Conservation (phyloP, 2,329 filamentous ascomycete species). For the Fusarium nisikadoi region DNA sequence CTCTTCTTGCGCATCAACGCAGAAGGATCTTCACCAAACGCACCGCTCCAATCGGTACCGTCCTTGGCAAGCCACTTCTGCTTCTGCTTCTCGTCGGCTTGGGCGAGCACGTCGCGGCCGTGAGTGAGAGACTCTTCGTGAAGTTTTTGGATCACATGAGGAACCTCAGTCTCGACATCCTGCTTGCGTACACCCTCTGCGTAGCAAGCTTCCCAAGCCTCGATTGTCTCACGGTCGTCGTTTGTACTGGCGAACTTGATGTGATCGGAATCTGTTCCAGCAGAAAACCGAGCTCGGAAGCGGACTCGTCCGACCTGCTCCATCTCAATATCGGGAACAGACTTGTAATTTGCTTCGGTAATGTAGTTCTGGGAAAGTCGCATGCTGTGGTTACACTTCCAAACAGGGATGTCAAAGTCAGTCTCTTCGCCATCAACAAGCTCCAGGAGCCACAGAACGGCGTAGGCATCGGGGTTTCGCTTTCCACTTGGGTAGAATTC, state of each 20-base stretch:
- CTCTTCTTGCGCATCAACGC: slow-evolving; percentile 53
- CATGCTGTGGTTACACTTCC: slow-evolving; percentile 79
- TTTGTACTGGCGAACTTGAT: slow-evolving; percentile 86
- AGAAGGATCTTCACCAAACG: slow-evolving; percentile 82
- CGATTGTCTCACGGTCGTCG: slow-evolving; percentile 89
- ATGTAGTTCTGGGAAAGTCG: slow-evolving; percentile 93
- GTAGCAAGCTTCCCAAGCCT: slow-evolving; percentile 92
- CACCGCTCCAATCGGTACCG: slow-evolving; percentile 87
- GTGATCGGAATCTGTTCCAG: slow-evolving; percentile 89
- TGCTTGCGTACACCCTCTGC: slow-evolving; percentile 84
- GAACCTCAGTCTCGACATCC: slow-evolving; percentile 78
- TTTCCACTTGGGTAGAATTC: slow-evolving; percentile 80
- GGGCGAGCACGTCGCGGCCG: slow-evolving; percentile 82
- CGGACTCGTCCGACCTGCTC: slow-evolving; percentile 83
- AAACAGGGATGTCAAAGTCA: slow-evolving; percentile 89
- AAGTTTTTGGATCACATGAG: slow-evolving; percentile 75
- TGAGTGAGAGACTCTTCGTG: slow-evolving; percentile 85
- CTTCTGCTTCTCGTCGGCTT: slow-evolving; percentile 77
- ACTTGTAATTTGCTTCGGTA: slow-evolving; percentile 77
- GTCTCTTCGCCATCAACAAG: slow-evolving; percentile 82
- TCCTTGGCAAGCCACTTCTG: slow-evolving; percentile 81
- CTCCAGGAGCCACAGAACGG: slow-evolving; percentile 86
- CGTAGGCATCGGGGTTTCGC: slow-evolving; percentile 77
- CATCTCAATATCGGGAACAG: slow-evolving; percentile 79
- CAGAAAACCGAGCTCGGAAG: slow-evolving; percentile 86